Conservation (phyloP, 1,284 basidiomycete species). For the Hemileia vastatrix region DNA sequence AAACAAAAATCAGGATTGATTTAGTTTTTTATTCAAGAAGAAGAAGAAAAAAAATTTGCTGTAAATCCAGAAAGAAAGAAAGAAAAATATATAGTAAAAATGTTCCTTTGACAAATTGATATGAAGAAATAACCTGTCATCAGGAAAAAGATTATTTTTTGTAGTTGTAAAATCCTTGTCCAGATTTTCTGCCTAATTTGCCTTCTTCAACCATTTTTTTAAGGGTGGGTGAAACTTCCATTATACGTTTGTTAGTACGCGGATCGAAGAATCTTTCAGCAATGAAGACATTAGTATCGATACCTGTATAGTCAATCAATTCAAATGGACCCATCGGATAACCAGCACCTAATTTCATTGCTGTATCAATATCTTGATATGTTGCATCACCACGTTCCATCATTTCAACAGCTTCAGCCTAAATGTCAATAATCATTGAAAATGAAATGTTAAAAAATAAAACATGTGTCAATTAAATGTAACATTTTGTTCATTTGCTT, state of each 20-base stretch:
- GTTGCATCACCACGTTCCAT: conserved; percentile 54
- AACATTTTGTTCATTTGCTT: too few relatives aligned
- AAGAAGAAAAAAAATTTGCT: too few relatives aligned
- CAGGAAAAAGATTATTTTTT: conserved; percentile 12
- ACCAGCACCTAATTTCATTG: conserved; percentile 55
- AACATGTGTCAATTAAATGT: too few relatives aligned
- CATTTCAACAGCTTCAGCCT: conserved; percentile 53
- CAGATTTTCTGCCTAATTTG: conserved; percentile 52
- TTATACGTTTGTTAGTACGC: conserved; percentile 44
- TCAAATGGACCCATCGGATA: conserved; percentile 50
- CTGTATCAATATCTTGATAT: conserved; percentile 52
- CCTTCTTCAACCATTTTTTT: conserved; percentile 52
- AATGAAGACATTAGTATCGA: conserved; percentile 49
- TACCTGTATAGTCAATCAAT: conserved; percentile 52
- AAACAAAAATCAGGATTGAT: too few relatives aligned
- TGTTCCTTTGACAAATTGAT: too few relatives aligned
- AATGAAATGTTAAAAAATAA: not conserved
- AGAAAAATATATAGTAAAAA: too few relatives aligned
- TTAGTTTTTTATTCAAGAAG: too few relatives aligned
- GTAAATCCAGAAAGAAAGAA: too few relatives aligned
- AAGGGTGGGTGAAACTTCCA: too few relatives aligned
- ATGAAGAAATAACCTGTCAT: too few relatives aligned
- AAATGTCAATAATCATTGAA: conserved; percentile 48
- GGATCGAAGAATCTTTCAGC: conserved; percentile 51
- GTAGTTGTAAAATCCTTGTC: conserved; percentile 49